phyloP scores from a whole-genome alignment of 208 protist genomes.

The Wallacemonas rigidus region DNA sequence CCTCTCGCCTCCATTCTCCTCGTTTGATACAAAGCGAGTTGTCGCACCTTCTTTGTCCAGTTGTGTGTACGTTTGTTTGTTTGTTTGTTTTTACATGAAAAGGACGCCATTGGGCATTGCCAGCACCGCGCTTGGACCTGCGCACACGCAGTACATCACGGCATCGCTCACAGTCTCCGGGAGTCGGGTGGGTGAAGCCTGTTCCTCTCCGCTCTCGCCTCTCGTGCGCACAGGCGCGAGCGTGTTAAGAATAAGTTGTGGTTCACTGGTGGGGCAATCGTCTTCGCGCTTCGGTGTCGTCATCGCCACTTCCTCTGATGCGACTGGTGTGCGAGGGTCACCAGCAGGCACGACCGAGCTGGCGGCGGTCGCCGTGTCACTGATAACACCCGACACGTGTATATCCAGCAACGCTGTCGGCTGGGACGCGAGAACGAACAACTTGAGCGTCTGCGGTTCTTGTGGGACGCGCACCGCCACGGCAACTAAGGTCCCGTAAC shows the following conservation, averaged over 20 bases:
- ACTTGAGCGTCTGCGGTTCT: slow-evolving; percentile 4
- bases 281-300: not conserved
- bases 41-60: not conserved
- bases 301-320: not conserved
- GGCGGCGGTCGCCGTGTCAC: too few relatives aligned
- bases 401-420: not conserved
- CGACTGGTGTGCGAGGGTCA: too few relatives aligned
- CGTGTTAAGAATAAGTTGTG: not conserved
- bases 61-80: slow-evolving; percentile 4
- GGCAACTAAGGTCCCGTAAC: slow-evolving; percentile 12
- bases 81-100: slow-evolving; percentile 7
- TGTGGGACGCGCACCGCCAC: not conserved
- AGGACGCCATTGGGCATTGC: slow-evolving; percentile 1
- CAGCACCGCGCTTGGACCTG: not conserved
- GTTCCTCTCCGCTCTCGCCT: not conserved
- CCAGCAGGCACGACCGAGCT: too few relatives aligned
- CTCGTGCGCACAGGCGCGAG: not conserved
- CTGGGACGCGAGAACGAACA: not conserved
- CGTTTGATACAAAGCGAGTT: not conserved
- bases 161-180: slow-evolving; percentile 9
- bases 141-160: not conserved
- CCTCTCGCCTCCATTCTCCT: not conserved
- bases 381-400: not conserved
- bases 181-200: not conserved
- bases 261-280: not conserved